Evolutionary conservation across 768 basidiomycete genomes (phyloP).

Genomic region (Rickenella mellea): DNA sequence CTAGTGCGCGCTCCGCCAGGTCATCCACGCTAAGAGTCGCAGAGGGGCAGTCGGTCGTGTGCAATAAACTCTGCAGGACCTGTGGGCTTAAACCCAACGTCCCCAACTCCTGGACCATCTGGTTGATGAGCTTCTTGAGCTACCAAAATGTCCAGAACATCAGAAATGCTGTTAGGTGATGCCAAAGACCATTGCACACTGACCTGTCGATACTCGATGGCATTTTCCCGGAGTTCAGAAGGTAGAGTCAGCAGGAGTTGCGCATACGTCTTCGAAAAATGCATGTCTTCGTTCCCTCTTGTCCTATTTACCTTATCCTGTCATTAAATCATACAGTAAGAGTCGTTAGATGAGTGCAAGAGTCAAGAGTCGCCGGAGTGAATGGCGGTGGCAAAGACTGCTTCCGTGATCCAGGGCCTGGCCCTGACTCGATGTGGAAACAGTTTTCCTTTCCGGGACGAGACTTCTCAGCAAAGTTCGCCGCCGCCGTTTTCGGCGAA

Average conservation of each 20-base stretch:
- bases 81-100: constrained; percentile 46
- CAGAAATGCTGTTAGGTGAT: background rate
- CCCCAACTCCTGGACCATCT: constrained; percentile 69
- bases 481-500: too few relatives aligned
- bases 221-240: constrained; percentile 64
- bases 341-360: too few relatives aligned
- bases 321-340: too few relatives aligned
- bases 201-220: constrained; percentile 80
- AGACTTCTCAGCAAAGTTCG: too few relatives aligned
- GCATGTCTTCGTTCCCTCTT: too few relatives aligned
- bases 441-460: too few relatives aligned
- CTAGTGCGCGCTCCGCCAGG: constrained; percentile 13
- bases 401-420: too few relatives aligned
- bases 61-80: constrained; percentile 16
- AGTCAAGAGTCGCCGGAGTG: too few relatives aligned
- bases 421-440: too few relatives aligned
- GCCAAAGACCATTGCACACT: constrained; percentile 1
- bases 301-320: too few relatives aligned
- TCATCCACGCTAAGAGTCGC: constrained; percentile 9
- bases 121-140: constrained; percentile 88
- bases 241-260: constrained; percentile 60
- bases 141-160: constrained; percentile 18
- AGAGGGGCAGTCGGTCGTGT: background rate
- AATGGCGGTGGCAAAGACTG: too few relatives aligned
- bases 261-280: constrained; percentile 63